Evolutionary conservation across 805 yeast genomes (phyloP), one percentile per base, ranked within the genome.

Genomic region (Blastobotrys americana): DNA sequence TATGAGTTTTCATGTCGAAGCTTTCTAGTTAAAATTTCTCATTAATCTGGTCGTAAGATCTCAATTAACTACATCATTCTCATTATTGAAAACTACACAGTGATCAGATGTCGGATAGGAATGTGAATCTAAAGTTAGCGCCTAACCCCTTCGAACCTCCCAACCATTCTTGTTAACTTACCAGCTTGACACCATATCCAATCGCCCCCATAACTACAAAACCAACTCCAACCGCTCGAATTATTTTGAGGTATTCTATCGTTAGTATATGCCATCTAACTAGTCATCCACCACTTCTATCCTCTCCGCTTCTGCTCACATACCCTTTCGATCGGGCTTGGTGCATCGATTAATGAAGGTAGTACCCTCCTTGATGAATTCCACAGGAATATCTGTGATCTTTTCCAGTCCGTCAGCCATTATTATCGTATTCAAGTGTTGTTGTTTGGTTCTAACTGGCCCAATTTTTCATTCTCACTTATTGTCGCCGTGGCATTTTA

Each of bases 171-270:
- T n/a, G n/a, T n/a, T n/a, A n/a, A 61, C 67, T 46, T 55, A 68
- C 73, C 60, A 90, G 78, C 71, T 90, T 90, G 69, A 93, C 93
- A 60, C 82, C 84, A 70, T 88, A 90, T 47, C 98, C 98, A 60
- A 93, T 94, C 59, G 86, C 83, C 62, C 98, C 98, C 89, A 90
- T 93, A 78, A 90, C 90, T 57, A 90, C 72, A 69, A 90, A 90
- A 55, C 98, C 98, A 52, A 89, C 75, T 59, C 97, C 97, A 43
- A 90, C 97, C 43, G 97, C 97, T 69, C 93, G 84, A 53, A 93
- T 77, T 61, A 90, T 84, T 67, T 83, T 82, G 48, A 80, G 58
- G 74, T 85, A 90, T 70, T 90, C 98, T 76, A 49, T n/a, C 0
- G 45, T 44, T 44, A 51, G 42, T n/a, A 13, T 34, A 6, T 34